Evolutionary conservation across 192 early-diverging fungal species (phyloP).

Genomic region (Pilobolus umbonatus): DNA sequence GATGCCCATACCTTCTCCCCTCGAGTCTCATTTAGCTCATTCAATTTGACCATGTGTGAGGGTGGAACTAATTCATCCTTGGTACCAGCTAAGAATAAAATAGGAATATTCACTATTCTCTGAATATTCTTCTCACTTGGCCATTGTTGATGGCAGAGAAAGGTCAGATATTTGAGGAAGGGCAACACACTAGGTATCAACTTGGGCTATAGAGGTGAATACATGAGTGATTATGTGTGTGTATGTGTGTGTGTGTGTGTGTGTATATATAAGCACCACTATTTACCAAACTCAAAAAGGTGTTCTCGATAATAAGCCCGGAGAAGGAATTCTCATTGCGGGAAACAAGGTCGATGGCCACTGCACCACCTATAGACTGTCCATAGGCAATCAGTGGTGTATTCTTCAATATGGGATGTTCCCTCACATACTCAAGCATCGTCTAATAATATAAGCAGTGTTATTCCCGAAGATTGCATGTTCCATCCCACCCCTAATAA

Average conservation of each 20-base stretch:
- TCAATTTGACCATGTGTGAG: slow-evolving; percentile 77
- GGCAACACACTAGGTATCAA: slow-evolving; percentile 86
- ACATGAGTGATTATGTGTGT: background rate
- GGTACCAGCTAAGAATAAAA: slow-evolving; percentile 76
- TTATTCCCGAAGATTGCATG: background rate
- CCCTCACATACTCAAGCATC: slow-evolving; percentile 76
- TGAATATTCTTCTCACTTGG: slow-evolving; percentile 68
- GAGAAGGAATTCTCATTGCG: slow-evolving; percentile 70
- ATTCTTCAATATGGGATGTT: slow-evolving; percentile 65
- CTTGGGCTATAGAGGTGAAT: slow-evolving; percentile 53
- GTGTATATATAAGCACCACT: background rate
- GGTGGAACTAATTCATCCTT: slow-evolving; percentile 88
- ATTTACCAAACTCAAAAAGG: slow-evolving; percentile 80
- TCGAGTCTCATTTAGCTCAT: slow-evolving; percentile 51
- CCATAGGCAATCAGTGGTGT: slow-evolving; percentile 88
- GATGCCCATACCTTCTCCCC: slow-evolving; percentile 45
- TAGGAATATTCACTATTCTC: slow-evolving; percentile 60
- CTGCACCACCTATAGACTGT: slow-evolving; percentile 96
- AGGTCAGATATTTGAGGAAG: slow-evolving; percentile 63
- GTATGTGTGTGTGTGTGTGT: background rate
- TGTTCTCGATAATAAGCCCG: slow-evolving; percentile 91
- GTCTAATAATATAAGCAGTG: slow-evolving; percentile 40
- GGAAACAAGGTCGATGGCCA: slow-evolving; percentile 83
- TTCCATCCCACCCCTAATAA: background rate
- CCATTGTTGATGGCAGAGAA: slow-evolving; percentile 90